These are phyloP conservation scores for Musa balbisiana DNA, from an alignment of 202 grass and related monocot species.

Conservation along the genomic window DNA sequence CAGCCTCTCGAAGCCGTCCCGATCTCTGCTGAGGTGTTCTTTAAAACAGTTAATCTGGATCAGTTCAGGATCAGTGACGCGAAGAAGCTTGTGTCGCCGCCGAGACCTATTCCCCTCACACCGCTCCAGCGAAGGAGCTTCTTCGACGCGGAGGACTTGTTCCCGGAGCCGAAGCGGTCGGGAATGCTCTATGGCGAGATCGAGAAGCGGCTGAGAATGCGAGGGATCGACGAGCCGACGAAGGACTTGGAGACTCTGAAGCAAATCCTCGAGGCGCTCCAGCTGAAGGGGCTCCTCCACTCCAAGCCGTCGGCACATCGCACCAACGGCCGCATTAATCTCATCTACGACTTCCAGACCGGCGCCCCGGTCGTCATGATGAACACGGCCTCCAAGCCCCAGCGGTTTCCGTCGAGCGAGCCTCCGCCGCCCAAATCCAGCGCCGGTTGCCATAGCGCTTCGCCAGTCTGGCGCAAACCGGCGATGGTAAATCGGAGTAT, in stretches of 20 bases:
- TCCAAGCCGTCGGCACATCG: neutral
- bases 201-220: constrained; percentile 20
- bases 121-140: constrained; percentile 44
- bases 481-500: neutral
- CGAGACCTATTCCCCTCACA: neutral
- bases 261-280: constrained; percentile 25
- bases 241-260: constrained; percentile 26
- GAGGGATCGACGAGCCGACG: constrained; percentile 16
- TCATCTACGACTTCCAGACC: neutral
- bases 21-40: constrained; percentile 1
- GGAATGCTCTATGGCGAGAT: constrained; percentile 52
- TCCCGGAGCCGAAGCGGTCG: constrained; percentile 58
- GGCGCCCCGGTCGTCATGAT: constrained; percentile 15
- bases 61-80: neutral
- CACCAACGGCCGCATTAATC: neutral
- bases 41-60: neutral
- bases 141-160: constrained; percentile 59
- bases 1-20: neutral
- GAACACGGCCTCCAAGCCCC: neutral
- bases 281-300: constrained; percentile 27
- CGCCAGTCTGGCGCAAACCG: neutral
- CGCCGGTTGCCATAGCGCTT: neutral
- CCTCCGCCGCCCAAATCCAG: neutral
- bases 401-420: neutral
- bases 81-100: constrained; percentile 1